Conservation (phyloP, 148 eudicot species). For the Talinum fruticosum region DNA sequence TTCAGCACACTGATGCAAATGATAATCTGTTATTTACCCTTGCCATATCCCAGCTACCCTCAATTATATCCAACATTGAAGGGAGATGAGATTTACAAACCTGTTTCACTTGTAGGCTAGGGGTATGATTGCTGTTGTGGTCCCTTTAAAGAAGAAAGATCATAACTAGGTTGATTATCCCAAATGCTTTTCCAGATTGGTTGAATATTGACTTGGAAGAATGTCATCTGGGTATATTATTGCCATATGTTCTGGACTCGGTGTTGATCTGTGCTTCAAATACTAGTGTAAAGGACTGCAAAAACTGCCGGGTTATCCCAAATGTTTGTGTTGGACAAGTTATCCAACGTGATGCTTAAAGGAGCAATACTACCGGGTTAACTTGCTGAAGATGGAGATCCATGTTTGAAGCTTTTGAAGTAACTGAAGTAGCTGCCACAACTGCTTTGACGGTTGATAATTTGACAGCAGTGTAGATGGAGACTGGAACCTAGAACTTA, state of each 20-base stretch:
- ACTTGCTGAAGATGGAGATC: too few species aligned
- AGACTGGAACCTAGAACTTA: too few species aligned
- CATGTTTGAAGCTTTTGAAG: too few species aligned
- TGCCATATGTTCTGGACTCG: background rate
- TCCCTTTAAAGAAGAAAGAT: background rate
- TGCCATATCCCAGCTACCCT: background rate
- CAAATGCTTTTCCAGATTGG: background rate
- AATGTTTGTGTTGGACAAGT: background rate
- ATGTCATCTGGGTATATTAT: background rate
- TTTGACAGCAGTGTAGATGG: too few species aligned
- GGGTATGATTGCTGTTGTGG: background rate
- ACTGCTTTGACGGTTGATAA: too few species aligned
- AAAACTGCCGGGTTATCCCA: background rate
- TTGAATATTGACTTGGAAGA: background rate
- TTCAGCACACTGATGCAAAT: background rate
- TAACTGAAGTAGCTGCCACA: too few species aligned
- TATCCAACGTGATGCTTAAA: background rate
- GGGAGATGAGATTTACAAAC: background rate
- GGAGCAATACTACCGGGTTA: background rate
- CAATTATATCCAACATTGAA: background rate
- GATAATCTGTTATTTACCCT: background rate
- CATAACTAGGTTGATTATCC: background rate
- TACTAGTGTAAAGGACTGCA: background rate
- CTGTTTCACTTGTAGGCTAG: background rate
- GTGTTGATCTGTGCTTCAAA: too few species aligned